Evolutionary conservation across 169 alveolate species (phyloP), one percentile per base, ranked within the genome.

Genomic region (Cryptosporidium felis): DNA sequence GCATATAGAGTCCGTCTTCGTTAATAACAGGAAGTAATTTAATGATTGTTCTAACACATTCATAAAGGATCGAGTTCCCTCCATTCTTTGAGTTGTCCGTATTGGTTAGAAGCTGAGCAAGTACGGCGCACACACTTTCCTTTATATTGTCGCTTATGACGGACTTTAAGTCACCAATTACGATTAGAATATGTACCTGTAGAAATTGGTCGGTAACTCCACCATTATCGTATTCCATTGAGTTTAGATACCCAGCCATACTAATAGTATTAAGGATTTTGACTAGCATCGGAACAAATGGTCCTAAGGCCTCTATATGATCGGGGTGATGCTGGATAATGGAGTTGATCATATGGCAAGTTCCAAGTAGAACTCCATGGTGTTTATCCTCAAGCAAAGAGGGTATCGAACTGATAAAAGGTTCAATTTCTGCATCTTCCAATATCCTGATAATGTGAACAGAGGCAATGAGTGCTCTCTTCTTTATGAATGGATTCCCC

Each of bases 61-160:
- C 99, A 88, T 97, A 97, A 80, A 97, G 90, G 30, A 98, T 97
- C 23, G 99, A 94, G 92, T 97, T 96, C 41, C 99, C 99, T n/a
- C 98, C 97, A 89, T 97, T 97, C 90, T 96, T 97, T 51, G 96
- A 79, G 41, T 96, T 92, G 66, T 96, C 97, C 1, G 98, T 95
- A 91, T 96, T 97, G 12, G 99, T 94, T 45, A 98, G 97, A 36
- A 97, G 96, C 59, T 95, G 96, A 40, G 98, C 98, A 60, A 97
- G 81, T 36, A 94, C 91, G 82, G 96, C 95, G 49, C 92, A 93
- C 91, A 94, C 92, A 56, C 95, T 97, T 44, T 95, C 98, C 80
- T 94, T 90, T 26, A 95, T 96, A 23, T 94, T 95, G 10, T 49
- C 74, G 16, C 21, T 36, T 10, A 74, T 58, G 6, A 74, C 66